A percentile compares a stretch with the other conserved stretches of the same genome.
Conservation (phyloP, 495 filamentous ascomycete species). For the Neurospora terricola region DNA sequence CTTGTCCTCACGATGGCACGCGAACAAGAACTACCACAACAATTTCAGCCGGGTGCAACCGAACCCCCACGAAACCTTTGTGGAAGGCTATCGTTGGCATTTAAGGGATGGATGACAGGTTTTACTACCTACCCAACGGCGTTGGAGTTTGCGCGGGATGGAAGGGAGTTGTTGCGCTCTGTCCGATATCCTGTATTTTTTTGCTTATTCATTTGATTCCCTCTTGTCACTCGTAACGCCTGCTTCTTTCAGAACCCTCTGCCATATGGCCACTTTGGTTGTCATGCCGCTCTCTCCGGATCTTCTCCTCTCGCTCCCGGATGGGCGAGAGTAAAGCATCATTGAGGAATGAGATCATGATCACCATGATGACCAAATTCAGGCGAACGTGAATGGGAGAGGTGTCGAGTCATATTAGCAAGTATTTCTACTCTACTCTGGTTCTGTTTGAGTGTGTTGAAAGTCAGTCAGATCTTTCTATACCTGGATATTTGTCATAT, state of each 20-base stretch:
- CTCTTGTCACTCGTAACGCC: neutral
- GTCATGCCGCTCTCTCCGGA: too few species aligned
- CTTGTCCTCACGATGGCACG: neutral
- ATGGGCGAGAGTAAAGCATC: too few species aligned
- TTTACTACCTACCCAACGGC: too few species aligned
- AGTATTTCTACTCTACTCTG: neutral
- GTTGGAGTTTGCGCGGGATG: neutral
- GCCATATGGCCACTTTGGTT: neutral
- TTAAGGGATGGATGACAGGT: too few species aligned
- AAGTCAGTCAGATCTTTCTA: neutral
- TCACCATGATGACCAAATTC: too few species aligned
- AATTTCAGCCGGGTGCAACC: neutral
- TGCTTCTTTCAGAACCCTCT: neutral
- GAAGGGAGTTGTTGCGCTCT: neutral
- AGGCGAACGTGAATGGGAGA: neutral
- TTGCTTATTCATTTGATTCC: neutral
- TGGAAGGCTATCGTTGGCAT: neutral
- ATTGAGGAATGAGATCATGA: too few species aligned
- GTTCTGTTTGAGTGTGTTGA: neutral
- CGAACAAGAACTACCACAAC: neutral
- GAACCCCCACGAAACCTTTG: neutral
- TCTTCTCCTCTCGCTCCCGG: too few species aligned
- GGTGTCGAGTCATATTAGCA: neutral
- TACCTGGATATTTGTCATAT: neutral
- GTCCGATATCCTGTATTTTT: neutral